Base-by-base conservation (phyloP, 306 rosid genomes). In the Benincasa hispida region DNA sequence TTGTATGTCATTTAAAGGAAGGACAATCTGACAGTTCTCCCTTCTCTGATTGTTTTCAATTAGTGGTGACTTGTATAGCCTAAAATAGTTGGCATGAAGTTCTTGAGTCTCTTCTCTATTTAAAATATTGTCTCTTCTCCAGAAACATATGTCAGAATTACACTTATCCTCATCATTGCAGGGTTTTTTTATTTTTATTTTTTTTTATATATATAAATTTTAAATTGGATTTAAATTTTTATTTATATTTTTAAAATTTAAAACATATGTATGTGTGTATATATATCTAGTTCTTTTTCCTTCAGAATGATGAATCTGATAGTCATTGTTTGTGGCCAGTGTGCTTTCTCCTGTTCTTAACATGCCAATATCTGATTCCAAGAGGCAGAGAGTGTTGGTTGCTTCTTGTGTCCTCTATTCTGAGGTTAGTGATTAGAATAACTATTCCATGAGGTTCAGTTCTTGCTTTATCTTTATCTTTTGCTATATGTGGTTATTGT, bases 321-420 rank as follows among this genome's bases (percentile, higher is more conserved):
- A 37, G 57, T 21, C 77, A 14, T 75, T 74, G 53, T 35, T 85
- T 76, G 63, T 85, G 30, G 76, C 79, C 91, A 92, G 99, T 86
- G 97, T 94, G 78, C 99, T 94, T 84, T 89, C 99, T 59, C 99
- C 98, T 47, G 85, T 94, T 86, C 93, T 94, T 70, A 94, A 94
- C 93, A 92, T 90, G 99, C 91, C 96, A 48, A 79, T 92, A 85
- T 87, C 96, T 39, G 97, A 92, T 87, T 88, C 97, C 55, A 94
- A 87, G 93, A 92, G 94, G 83, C 99, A 94, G 76, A 85, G 99
- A 85, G 99, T 94, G 62, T 83, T 94, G 87, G 99, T 90, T 76
- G 96, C 99, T 62, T 90, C 88, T 56, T 92, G 95, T 50, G 93
- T 94, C 72, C 89, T 94, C 82, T 94, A 92, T 81, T 90, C 99